phyloP scores from a whole-genome alignment of 1,139 yeast genomes.

The Candida sp. region DNA sequence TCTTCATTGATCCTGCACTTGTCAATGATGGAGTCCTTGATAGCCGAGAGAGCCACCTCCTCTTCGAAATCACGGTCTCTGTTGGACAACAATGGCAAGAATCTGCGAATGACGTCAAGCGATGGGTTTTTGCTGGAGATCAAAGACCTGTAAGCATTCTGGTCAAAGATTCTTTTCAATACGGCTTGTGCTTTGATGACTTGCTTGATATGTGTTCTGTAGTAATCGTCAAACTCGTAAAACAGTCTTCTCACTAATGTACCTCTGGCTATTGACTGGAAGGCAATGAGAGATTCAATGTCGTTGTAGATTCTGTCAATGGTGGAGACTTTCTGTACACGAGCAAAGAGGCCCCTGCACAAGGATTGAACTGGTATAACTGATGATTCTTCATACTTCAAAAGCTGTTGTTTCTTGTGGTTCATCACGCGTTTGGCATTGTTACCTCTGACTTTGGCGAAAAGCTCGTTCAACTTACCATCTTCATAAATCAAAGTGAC shows the following conservation, averaged over 20 bases:
- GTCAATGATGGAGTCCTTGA: slow-evolving; percentile 69
- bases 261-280: slow-evolving; percentile 61
- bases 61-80: slow-evolving; percentile 77
- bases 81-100: slow-evolving; percentile 78
- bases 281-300: slow-evolving; percentile 34
- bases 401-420: slow-evolving; percentile 24
- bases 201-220: slow-evolving; percentile 54
- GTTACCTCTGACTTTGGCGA: slow-evolving; percentile 52
- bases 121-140: slow-evolving; percentile 79
- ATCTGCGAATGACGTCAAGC: slow-evolving; percentile 73
- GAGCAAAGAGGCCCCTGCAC: slow-evolving; percentile 50
- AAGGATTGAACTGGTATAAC: slow-evolving; percentile 36
- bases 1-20: slow-evolving; percentile 68
- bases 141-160: slow-evolving; percentile 74
- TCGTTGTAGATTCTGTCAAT: slow-evolving; percentile 59
- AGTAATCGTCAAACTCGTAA: slow-evolving; percentile 52
- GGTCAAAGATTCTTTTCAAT: slow-evolving; percentile 70
- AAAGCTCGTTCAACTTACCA: slow-evolving; percentile 36
- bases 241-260: slow-evolving; percentile 36
- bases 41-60: slow-evolving; percentile 70
- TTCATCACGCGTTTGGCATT: slow-evolving; percentile 32
- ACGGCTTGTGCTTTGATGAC: slow-evolving; percentile 77
- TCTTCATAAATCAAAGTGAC: slow-evolving; percentile 47
- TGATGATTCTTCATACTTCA: slow-evolving; percentile 22
- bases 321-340: slow-evolving; percentile 54